phyloP scores from a whole-genome alignment of 1,139 yeast species.

The Protomyces arabidopsidicola region DNA sequence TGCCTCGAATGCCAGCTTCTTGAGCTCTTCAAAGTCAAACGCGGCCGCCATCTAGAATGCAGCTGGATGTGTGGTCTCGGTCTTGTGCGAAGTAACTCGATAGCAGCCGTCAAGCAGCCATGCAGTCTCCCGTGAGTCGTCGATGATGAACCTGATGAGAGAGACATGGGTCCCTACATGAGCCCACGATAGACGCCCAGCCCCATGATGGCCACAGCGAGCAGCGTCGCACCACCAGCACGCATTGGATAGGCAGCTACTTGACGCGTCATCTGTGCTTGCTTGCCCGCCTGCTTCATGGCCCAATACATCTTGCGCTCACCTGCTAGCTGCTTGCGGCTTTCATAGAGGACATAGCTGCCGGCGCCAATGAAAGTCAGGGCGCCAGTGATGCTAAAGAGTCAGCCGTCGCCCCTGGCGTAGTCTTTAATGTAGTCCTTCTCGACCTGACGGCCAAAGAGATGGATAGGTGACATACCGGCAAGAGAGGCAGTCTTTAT shows the following conservation, averaged over 20 bases:
- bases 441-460: background rate
- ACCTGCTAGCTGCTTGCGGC: constrained; percentile 9
- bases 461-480: background rate
- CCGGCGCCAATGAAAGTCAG: constrained; percentile 21
- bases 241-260: background rate
- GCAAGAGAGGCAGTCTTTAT: background rate
- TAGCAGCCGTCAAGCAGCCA: no score
- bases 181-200: background rate
- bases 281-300: background rate
- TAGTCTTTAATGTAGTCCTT: no score
- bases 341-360: constrained; percentile 19
- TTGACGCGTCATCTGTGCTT: background rate
- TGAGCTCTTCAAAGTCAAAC: constrained; percentile 1
- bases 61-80: no score
- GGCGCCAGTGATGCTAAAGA: constrained; percentile 13
- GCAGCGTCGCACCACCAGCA: background rate
- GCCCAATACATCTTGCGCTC: background rate
- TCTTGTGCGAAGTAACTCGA: no score
- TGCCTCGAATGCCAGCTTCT: background rate
- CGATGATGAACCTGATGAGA: no score
- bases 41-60: background rate
- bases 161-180: background rate
- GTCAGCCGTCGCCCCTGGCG: background rate
- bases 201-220: background rate
- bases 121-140: no score